Conservation (phyloP, 208 protist species). For the Trichomonas gallinae region DNA sequence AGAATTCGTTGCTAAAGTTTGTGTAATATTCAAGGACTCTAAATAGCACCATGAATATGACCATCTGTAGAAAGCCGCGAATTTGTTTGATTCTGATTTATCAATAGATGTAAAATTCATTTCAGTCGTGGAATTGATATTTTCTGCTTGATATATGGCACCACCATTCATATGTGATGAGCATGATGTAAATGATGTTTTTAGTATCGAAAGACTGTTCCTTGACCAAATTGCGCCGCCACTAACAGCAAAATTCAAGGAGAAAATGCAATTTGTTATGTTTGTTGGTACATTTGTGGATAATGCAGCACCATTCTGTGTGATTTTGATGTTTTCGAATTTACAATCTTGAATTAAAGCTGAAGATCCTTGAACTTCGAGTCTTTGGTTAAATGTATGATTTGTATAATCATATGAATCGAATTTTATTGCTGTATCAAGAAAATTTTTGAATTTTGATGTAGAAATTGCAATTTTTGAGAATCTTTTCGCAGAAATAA, state of each 20-base stretch:
- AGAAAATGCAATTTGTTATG: background rate
- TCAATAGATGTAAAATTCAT: background rate
- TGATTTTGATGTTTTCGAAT: background rate
- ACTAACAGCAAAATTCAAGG: background rate
- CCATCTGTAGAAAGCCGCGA: background rate
- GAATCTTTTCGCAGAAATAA: background rate
- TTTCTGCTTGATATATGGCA: background rate
- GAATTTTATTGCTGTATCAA: background rate
- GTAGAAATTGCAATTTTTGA: background rate
- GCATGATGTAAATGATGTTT: background rate
- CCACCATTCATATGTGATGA: background rate
- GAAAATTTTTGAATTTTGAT: background rate
- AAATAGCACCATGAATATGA: background rate
- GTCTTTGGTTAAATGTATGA: background rate
- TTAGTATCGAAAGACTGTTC: background rate
- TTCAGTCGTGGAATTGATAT: background rate
- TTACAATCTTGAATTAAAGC: background rate
- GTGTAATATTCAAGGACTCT: background rate
- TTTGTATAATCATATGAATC: background rate
- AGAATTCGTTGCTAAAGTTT: background rate
- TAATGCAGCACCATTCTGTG: background rate
- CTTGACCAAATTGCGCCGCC: background rate
- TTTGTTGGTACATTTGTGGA: background rate
- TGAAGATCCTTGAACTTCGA: background rate
- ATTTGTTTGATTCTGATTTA: background rate